Conservation (phyloP, 305 asterid species). For the Fraxinus greggii region DNA sequence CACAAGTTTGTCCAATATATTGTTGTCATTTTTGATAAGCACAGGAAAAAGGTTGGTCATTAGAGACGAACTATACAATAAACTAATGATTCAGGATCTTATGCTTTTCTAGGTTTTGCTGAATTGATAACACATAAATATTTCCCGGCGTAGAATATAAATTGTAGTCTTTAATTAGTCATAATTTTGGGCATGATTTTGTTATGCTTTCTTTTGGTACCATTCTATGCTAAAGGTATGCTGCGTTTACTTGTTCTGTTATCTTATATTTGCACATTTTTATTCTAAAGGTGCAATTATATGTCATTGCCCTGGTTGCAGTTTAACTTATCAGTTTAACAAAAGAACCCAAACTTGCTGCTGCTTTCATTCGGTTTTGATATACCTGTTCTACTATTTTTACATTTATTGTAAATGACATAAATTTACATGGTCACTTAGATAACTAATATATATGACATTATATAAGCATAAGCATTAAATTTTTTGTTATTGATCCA, state of each 20-base stretch:
- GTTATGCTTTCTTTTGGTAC: neutral
- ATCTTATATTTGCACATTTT: neutral
- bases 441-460: neutral
- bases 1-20: neutral
- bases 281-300: neutral
- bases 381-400: neutral
- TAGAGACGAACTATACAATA: neutral
- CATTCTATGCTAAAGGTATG: neutral
- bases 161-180: neutral
- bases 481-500: neutral
- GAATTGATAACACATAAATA: neutral
- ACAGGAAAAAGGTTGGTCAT: constrained; percentile 14
- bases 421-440: neutral
- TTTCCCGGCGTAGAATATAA: neutral
- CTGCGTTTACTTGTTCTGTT: neutral
- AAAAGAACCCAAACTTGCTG: neutral
- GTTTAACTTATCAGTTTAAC: neutral
- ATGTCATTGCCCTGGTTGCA: neutral
- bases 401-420: neutral
- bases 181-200: neutral
- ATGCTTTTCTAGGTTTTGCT: neutral
- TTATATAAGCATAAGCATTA: neutral
- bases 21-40: constrained; percentile 16
- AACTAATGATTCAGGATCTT: neutral
- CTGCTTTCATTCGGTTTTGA: neutral